Percentiles rank a stretch among this genome's conserved stretches.
Conservation (phyloP, 768 basidiomycete genomes). For the Macrolepiota fuliginosa region DNA sequence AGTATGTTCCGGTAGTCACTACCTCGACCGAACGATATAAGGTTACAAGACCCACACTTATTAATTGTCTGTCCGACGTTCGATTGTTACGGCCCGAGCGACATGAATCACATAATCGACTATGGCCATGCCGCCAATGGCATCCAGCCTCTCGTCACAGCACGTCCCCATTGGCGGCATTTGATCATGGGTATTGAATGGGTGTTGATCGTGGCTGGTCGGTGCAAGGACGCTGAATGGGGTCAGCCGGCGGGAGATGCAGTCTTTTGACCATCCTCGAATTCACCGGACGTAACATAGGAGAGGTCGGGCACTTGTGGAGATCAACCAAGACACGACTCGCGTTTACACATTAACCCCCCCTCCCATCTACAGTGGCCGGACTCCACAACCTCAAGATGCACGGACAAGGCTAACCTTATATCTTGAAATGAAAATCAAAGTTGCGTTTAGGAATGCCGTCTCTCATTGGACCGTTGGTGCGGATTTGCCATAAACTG, state of each 20-base stretch:
- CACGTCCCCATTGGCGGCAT: not conserved
- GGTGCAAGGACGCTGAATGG: not conserved
- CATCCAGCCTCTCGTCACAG: not conserved
- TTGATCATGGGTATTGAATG: not conserved
- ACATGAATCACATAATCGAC: constrained; percentile 9
- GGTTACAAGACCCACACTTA: not conserved
- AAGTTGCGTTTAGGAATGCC: not conserved
- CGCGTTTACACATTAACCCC: no score
- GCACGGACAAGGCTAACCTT: no score
- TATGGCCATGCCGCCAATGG: not conserved
- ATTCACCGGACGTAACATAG: no score
- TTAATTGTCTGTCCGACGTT: not conserved
- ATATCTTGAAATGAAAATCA: not conserved
- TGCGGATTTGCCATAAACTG: not conserved
- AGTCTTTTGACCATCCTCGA: no score
- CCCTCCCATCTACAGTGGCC: no score
- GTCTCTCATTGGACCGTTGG: not conserved
- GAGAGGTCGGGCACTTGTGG: no score
- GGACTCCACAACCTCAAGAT: no score
- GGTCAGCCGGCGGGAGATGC: not conserved
- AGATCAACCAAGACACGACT: no score
- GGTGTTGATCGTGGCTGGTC: not conserved
- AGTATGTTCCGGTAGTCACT: no score
- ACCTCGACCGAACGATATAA: no score
- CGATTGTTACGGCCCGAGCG: not conserved